Conservation (phyloP, 352 stramenopile genomes). For the Albugo laibachii region DNA sequence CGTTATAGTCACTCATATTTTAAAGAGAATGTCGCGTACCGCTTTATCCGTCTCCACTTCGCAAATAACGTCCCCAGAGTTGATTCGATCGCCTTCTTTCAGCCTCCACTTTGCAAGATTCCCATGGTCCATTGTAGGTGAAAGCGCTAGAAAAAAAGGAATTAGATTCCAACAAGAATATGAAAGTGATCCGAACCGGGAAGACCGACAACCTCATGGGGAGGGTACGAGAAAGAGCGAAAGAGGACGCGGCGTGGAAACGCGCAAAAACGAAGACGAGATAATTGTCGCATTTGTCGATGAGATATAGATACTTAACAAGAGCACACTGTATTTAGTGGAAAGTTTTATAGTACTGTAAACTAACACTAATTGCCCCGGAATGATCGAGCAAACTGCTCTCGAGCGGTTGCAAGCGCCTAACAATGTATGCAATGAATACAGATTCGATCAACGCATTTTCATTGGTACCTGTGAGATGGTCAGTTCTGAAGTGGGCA, state of each 20-base stretch:
- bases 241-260: constrained; percentile 20
- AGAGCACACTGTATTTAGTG: background rate
- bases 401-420: constrained; percentile 64
- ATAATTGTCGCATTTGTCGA: no score
- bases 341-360: background rate
- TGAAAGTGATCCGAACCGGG: constrained; percentile 17
- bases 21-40: constrained; percentile 9
- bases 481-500: constrained; percentile 68
- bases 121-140: constrained; percentile 94
- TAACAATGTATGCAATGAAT: constrained; percentile 5
- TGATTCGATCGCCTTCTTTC: constrained; percentile 86
- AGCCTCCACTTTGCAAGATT: constrained; percentile 90
- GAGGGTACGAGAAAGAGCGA: constrained; percentile 39
- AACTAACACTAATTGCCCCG: constrained; percentile 16
- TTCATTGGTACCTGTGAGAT: constrained; percentile 41
- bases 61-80: constrained; percentile 87
- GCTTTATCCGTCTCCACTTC: constrained; percentile 99
- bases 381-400: constrained; percentile 80
- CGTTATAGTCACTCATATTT: background rate
- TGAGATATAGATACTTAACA: background rate
- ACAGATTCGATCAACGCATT: background rate
- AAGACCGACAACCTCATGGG: constrained; percentile 59
- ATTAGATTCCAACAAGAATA: background rate
- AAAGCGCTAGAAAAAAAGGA: constrained; percentile 52
- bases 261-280: no score